phyloP scores from a whole-genome alignment of 2,329 filamentous ascomycete species.

The Pseudogymnoascus sp. region DNA sequence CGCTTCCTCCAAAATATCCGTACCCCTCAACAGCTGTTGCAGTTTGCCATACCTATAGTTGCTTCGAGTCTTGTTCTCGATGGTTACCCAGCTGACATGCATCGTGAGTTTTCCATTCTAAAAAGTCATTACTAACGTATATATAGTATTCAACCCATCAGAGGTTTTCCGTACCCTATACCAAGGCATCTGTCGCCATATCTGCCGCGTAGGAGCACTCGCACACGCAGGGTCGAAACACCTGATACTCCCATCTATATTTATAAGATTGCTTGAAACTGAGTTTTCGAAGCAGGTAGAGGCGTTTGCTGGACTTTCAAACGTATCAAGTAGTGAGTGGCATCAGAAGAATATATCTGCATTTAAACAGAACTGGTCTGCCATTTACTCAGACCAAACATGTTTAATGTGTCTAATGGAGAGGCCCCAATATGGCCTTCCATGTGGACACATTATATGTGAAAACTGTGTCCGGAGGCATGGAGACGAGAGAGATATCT shows the following conservation, averaged over 20 bases:
- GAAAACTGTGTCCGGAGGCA: conserved; percentile 26
- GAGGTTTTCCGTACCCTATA: conserved; percentile 17
- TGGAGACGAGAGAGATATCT: conserved; percentile 17
- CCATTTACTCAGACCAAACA: conserved; percentile 9
- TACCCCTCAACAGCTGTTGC: conserved; percentile 10
- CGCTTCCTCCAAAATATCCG: conserved; percentile 12
- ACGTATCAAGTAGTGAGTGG: conserved; percentile 8
- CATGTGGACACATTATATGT: conserved; percentile 29
- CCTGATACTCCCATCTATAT: conserved; percentile 15
- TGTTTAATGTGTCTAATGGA: conserved; percentile 15
- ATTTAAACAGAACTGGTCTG: conserved; percentile 11
- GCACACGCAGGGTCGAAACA: conserved; percentile 14
- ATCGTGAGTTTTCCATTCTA: conserved; percentile 14
- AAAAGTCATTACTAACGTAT: conserved; percentile 6
- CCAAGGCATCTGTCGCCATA: conserved; percentile 14
- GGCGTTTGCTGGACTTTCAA: conserved; percentile 10
- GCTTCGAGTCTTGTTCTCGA: conserved; percentile 17
- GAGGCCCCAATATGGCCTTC: conserved; percentile 17
- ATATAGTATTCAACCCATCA: conserved; percentile 13
- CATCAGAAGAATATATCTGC: conserved; percentile 12
- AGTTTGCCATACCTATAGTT: conserved; percentile 13
- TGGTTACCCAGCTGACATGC: conserved; percentile 17
- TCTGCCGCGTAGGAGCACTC: conserved; percentile 14
- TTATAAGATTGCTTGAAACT: conserved; percentile 13
- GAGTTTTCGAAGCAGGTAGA: conserved; percentile 13